Evolutionary conservation across 371 early-diverging fungal species (phyloP), one percentile per base, ranked within the genome.

Genomic region (Saksenaea vasiformis): DNA sequence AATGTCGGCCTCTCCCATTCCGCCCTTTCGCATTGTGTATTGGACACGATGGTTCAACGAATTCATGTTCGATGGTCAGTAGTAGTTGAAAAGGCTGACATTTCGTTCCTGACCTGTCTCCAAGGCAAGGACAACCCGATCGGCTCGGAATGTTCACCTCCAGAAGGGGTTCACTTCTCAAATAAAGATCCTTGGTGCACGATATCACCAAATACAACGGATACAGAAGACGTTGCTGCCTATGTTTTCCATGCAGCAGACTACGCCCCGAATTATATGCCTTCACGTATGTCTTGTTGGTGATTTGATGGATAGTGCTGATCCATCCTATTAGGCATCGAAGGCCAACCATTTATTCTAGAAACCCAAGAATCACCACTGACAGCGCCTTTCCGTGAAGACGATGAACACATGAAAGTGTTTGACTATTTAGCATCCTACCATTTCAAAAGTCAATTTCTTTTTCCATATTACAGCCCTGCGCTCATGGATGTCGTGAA

Each of bases 371-470:
- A 78, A 39, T 59, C 79, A 7, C 79, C 79, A 7, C 57, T 65
- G 8, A 69, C 79, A 38, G 69, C 70, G 10, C 39, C 55, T 0
- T 78, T 73, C 55, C 64, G 79, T 41, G 61, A 59, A 14, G 54
- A 71, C 8, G 17, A 38, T 9, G 62, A 61, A 9, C 13, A 36
- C 0, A 78, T 78, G 79, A 37, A 66, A 24, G 38, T 53, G 4
- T 78, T 71, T 60, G 65, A 75, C 51, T 78, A 75, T 35, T 54
- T 78, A 11, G 79, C 79, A 0, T 73, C 76, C 5, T 78, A 78
- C 47, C 63, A 75, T 57, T 69, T 74, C 24, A 71, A 68, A 56
- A 73, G 76, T 0, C 51, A 61, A 1, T 78, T 71, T 41, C 51
- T 73, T 1, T 78, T 78, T 47, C 64, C 73, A 0, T 78, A 78